Evolutionary conservation across 768 basidiomycete species (phyloP).

Genomic region (Suillus clintonianus): DNA sequence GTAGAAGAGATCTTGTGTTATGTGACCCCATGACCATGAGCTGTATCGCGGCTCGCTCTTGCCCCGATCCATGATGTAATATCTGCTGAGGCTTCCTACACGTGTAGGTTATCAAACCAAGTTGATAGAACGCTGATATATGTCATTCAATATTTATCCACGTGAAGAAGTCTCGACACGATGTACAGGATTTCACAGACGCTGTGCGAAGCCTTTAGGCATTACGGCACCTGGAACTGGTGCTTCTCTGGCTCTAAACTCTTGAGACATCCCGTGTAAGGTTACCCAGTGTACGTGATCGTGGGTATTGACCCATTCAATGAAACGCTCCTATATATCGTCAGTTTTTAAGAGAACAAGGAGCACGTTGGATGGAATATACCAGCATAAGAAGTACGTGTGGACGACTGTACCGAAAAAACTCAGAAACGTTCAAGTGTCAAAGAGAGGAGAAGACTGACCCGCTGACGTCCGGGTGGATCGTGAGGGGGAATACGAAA

Average conservation of each 20-base stretch:
- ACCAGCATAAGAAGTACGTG: slow-evolving; percentile 78
- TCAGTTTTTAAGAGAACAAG: neutral
- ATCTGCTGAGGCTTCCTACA: neutral
- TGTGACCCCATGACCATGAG: neutral
- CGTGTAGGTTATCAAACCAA: slow-evolving; percentile 1
- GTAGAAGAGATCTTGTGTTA: neutral
- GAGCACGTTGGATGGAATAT: slow-evolving; percentile 13
- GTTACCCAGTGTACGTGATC: slow-evolving; percentile 71
- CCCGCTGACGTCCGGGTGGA: slow-evolving; percentile 79
- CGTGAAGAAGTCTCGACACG: neutral
- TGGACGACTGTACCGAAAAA: slow-evolving; percentile 44
- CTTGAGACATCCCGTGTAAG: slow-evolving; percentile 66
- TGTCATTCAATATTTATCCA: neutral
- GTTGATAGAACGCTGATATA: neutral
- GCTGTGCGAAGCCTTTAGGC: slow-evolving; percentile 45
- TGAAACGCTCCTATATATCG: slow-evolving; percentile 58
- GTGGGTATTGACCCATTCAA: slow-evolving; percentile 74
- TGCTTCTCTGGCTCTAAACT: slow-evolving; percentile 55
- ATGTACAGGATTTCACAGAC: neutral
- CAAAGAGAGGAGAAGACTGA: slow-evolving; percentile 26
- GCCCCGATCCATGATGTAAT: neutral
- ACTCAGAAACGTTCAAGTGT: slow-evolving; percentile 7
- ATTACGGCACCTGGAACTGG: slow-evolving; percentile 53
- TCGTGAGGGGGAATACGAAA: slow-evolving; percentile 76
- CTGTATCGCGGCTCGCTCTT: neutral